Conservation (phyloP, 495 filamentous ascomycete species). For the Geoglossum glabrum region DNA sequence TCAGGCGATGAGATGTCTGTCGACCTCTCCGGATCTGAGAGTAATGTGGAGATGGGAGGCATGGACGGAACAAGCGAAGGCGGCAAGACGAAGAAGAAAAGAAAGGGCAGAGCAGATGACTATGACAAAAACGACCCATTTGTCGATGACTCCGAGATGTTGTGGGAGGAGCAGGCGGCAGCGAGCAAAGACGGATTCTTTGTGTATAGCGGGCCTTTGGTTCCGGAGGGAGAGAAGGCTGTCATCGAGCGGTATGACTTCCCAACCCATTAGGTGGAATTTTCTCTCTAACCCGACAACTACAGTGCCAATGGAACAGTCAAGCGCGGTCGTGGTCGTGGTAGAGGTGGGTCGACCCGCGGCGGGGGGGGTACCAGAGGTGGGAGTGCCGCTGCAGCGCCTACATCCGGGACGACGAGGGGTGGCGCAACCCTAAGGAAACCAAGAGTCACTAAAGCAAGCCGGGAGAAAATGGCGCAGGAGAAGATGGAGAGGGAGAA, state of each 20-base stretch:
- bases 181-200: conserved; percentile 86
- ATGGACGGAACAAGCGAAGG: conserved; percentile 26
- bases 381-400: conserved; percentile 20
- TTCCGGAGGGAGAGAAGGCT: conserved; percentile 79
- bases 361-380: conserved; percentile 26
- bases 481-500: conserved; percentile 53
- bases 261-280: not conserved
- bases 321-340: conserved; percentile 57
- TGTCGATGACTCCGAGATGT: conserved; percentile 86
- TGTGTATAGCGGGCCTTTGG: conserved; percentile 66
- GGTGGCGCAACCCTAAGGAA: conserved; percentile 62
- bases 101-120: conserved; percentile 80
- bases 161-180: conserved; percentile 90
- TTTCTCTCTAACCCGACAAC: not conserved
- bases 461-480: conserved; percentile 37
- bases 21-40: conserved; percentile 34
- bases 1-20: conserved; percentile 57
- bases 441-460: conserved; percentile 60
- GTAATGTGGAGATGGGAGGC: conserved; percentile 59
- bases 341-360: conserved; percentile 28
- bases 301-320: conserved; percentile 54
- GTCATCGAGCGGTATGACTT: conserved; percentile 45
- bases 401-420: conserved; percentile 24
- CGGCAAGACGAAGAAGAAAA: conserved; percentile 38
- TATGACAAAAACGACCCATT: conserved; percentile 96